Conservation (phyloP, 805 yeast species). For the Sporopachydermia quercuum region DNA sequence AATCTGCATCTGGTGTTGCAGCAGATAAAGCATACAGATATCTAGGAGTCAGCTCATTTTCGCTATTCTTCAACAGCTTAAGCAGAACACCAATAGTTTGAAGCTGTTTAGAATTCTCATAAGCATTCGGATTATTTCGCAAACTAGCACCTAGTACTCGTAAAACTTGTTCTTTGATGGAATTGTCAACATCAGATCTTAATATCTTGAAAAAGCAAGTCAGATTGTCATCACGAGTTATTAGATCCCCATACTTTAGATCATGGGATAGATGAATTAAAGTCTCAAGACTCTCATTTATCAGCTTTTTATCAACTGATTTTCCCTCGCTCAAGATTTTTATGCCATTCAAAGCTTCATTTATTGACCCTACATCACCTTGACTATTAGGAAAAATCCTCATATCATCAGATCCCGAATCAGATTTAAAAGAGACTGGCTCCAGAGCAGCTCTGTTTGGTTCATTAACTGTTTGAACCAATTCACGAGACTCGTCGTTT, state of each 20-base stretch:
- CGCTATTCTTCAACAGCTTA: slow-evolving; percentile 4
- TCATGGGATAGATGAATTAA: slow-evolving; percentile 55
- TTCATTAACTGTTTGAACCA: not conserved
- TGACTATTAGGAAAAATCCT: not conserved
- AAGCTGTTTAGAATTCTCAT: slow-evolving; percentile 20
- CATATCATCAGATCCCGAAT: not conserved
- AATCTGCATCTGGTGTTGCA: not conserved
- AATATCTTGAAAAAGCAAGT: slow-evolving; percentile 17
- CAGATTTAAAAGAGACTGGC: not conserved
- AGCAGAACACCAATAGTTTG: slow-evolving; percentile 2
- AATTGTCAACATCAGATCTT: slow-evolving; percentile 6
- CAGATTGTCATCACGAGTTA: slow-evolving; percentile 22
- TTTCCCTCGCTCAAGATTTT: not conserved
- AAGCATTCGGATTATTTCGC: slow-evolving; percentile 60
- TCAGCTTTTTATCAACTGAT: not conserved
- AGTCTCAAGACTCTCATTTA: slow-evolving; percentile 20
- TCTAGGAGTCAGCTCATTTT: slow-evolving; percentile 2
- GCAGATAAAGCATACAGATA: slow-evolving; percentile 3
- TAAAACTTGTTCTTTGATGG: slow-evolving; percentile 35
- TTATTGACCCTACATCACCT: not conserved
- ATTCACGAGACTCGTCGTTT: not conserved
- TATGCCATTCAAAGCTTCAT: not conserved
- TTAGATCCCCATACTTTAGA: slow-evolving; percentile 40
- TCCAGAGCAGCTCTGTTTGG: not conserved
- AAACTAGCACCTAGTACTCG: slow-evolving; percentile 52